phyloP scores from a whole-genome alignment of 129 eudicot species.

The Mikania micrantha region DNA sequence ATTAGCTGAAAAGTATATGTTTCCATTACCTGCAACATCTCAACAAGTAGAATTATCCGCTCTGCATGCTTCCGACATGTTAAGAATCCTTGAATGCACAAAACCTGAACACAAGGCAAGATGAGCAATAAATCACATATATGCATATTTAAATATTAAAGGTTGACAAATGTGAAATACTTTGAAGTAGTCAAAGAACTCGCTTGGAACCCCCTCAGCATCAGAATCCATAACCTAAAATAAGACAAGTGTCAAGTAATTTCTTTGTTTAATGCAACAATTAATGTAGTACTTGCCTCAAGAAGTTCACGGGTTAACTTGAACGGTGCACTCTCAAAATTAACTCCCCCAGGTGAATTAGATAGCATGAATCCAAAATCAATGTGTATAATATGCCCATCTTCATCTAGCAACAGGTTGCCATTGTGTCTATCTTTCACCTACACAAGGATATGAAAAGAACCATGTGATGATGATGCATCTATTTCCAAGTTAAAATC shows the following conservation, averaged over 20 bases:
- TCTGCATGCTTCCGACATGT: slow-evolving; percentile 99
- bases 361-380: slow-evolving; percentile 99
- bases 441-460: slow-evolving; percentile 32
- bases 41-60: slow-evolving; percentile 97
- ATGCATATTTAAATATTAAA: neutral
- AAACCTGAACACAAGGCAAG: slow-evolving; percentile 49
- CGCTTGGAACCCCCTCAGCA: slow-evolving; percentile 99
- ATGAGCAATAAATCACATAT: slow-evolving; percentile 19
- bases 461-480: neutral
- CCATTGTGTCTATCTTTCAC: slow-evolving; percentile 98
- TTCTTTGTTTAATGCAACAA: neutral
- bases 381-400: slow-evolving; percentile 96
- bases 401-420: slow-evolving; percentile 94
- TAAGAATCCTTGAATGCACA: slow-evolving; percentile 96
- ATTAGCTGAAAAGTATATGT: neutral
- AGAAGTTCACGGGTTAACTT: slow-evolving; percentile 98
- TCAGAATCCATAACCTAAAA: slow-evolving; percentile 98
- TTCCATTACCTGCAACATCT: slow-evolving; percentile 87
- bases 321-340: slow-evolving; percentile 99
- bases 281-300: slow-evolving; percentile 52
- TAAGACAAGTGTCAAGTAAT: slow-evolving; percentile 10
- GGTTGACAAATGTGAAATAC: slow-evolving; percentile 23
- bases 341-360: slow-evolving; percentile 98
- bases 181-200: slow-evolving; percentile 95
- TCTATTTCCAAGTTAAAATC: neutral